Conservation (phyloP, 73 alveolate species). For the Symbiodinium pilosum region DNA sequence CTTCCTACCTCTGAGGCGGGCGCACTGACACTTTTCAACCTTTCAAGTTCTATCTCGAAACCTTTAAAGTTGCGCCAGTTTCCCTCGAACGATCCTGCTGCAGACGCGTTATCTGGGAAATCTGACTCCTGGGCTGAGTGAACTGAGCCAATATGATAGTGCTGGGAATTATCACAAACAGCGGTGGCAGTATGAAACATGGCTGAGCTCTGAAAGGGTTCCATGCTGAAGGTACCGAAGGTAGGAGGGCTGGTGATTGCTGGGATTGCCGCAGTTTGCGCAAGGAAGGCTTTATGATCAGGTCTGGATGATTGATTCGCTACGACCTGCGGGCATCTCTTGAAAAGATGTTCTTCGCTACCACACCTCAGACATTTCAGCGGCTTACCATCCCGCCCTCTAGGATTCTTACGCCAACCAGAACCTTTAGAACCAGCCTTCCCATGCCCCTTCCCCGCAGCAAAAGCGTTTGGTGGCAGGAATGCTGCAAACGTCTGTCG, state of each 20-base stretch:
- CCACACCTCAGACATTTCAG: neutral
- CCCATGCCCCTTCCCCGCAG: neutral
- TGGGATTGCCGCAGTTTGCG: too few species aligned
- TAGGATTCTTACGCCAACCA: neutral
- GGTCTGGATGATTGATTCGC: too few species aligned
- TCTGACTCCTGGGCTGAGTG: too few species aligned
- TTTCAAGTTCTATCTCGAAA: too few species aligned
- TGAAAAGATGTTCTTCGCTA: neutral
- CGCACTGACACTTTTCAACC: too few species aligned
- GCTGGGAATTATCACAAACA: neutral
- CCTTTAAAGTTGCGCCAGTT: too few species aligned
- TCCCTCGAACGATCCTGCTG: too few species aligned
- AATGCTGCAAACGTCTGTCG: neutral
- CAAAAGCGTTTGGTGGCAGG: neutral
- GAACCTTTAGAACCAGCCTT: too few species aligned
- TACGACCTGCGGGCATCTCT: neutral
- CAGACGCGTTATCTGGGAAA: too few species aligned
- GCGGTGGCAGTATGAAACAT: neutral
- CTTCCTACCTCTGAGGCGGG: too few species aligned
- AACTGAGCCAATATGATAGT: neutral
- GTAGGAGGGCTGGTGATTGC: too few species aligned
- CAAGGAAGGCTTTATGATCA: too few species aligned
- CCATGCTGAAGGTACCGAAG: neutral
- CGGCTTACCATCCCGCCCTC: neutral
- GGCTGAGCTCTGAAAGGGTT: neutral